These are phyloP conservation scores for Paramecium octaurelia DNA, from an alignment of 73 alveolate species.

Conservation along the genomic window DNA sequence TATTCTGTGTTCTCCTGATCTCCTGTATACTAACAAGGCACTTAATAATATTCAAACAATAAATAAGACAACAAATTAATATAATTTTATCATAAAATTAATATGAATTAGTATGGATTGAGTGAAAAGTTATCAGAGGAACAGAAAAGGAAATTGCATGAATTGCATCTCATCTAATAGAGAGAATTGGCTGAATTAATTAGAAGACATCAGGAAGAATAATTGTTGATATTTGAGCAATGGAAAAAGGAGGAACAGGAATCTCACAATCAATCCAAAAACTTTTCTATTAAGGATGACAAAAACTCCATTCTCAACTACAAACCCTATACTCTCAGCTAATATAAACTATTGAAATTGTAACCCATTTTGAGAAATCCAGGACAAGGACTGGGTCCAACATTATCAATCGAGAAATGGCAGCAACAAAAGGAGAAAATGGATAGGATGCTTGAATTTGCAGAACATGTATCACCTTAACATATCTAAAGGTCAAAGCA, in stretches of 20 bases:
- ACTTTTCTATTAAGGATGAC: not conserved
- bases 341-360: not conserved
- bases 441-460: constrained; percentile 24
- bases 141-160: constrained; percentile 12
- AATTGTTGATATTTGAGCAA: not conserved
- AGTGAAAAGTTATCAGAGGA: not conserved
- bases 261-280: not conserved
- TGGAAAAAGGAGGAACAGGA: not conserved
- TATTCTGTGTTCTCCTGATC: too few species aligned
- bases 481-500: not conserved
- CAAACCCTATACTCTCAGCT: constrained; percentile 14
- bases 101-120: not conserved
- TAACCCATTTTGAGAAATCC: constrained; percentile 17
- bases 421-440: not conserved
- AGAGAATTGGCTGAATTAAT: constrained; percentile 8
- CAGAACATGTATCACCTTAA: not conserved
- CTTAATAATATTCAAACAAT: too few species aligned
- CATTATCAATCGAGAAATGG: constrained; percentile 28
- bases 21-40: not conserved
- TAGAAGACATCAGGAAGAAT: not conserved
- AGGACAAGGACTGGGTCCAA: constrained; percentile 32
- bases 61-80: not conserved
- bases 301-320: not conserved
- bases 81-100: not conserved
- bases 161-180: not conserved